phyloP scores from a whole-genome alignment of 768 basidiomycete genomes.

The Lentinula edodes region DNA sequence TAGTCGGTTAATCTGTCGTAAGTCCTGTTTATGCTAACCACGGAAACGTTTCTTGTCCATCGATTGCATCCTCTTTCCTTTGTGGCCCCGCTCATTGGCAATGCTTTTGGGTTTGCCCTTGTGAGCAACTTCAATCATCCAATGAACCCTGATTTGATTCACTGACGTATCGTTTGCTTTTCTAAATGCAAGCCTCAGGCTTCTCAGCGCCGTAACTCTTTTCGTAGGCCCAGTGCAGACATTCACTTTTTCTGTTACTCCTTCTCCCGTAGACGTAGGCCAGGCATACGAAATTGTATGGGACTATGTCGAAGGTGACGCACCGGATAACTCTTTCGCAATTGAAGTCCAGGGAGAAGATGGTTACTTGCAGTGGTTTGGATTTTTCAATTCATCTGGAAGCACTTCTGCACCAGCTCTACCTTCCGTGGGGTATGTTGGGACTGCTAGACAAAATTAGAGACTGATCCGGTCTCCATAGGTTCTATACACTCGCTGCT shows the following conservation, averaged over 20 bases:
- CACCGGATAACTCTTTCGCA: neutral
- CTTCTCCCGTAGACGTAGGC: neutral
- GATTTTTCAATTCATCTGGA: slow-evolving; percentile 2
- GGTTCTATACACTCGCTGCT: neutral
- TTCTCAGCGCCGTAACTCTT: neutral
- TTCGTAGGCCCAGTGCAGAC: neutral
- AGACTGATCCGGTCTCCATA: neutral
- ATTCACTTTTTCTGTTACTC: neutral
- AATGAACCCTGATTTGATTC: too few species aligned
- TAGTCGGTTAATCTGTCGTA: too few species aligned
- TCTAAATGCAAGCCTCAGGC: too few species aligned
- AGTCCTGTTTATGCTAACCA: too few species aligned
- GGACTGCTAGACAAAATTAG: neutral
- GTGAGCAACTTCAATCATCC: neutral
- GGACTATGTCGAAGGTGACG: neutral
- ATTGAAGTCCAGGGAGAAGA: neutral
- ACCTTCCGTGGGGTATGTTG: neutral
- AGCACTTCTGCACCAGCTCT: neutral
- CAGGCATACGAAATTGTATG: neutral
- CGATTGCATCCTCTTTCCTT: neutral
- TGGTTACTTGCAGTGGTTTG: neutral
- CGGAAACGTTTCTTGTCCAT: neutral
- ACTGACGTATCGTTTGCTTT: too few species aligned
- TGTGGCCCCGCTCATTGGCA: neutral
- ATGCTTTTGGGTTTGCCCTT: neutral